Base-by-base conservation (phyloP, 805 yeast genomes). In the Wickerhamomyces pijperi region DNA sequence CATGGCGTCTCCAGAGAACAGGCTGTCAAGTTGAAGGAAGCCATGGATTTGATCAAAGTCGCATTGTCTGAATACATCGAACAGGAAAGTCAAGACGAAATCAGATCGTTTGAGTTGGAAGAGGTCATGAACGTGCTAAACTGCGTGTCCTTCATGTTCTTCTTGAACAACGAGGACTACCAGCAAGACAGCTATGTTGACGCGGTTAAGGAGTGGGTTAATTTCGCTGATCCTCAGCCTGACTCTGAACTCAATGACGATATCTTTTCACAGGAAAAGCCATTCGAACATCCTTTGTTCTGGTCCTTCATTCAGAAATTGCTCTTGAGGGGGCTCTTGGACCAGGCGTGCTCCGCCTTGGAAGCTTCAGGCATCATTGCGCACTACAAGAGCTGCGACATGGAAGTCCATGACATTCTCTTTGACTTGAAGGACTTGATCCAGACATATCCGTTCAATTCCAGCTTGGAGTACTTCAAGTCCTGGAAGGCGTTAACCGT, bases 191-290 rank as follows among this genome's bases (percentile, higher is more conserved):
- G 9, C 23, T 55, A 37, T 63, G 64, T 45, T 68, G 77, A 23
- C 62, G 63, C 36, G 51, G 68, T 65, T 36, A 31, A 15, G 15
- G 19, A 31, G 4, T 82, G 92, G 92, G 64, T 79, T 19, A 82
- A 82, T 51, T 66, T 74, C 40, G 76, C 79, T 23, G 84, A 81
- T 52, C 76, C 79, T 5, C 72, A 74, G 46, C 88, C 88, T 1
- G 74, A 69, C 42, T 63, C 64, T 16, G 72, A 67, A 20, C 56
- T 71, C 25, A 63, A 72, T 4, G 70, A 74, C 38, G 63, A 56
- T 34, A 70, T 70, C 9, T 57, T 68, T 48, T 51, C 53, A 25
- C 59, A 57, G 17, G 70, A 65, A 2, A 60, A 54, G 35, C 78
- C 76, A 8, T 72, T 65, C 52, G 50, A 52, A 39, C 76, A 68